Base-by-base conservation (phyloP, 352 stramenopile species). In the Phytophthora macrochlamydospora region DNA sequence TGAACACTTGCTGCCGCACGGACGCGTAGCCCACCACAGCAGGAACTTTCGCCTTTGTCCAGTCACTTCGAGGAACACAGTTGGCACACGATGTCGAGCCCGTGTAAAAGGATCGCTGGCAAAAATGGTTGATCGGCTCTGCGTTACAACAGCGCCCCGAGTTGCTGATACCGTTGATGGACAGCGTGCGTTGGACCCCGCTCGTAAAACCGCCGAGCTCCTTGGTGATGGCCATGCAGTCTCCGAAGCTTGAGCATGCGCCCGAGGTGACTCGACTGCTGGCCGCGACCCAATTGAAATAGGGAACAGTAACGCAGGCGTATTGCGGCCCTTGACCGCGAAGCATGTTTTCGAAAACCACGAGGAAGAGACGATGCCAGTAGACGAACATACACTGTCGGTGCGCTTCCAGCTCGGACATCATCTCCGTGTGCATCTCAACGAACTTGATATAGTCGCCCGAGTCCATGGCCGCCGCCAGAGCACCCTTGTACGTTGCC, bases 281-380 rank as follows among this genome's bases (percentile, higher is more conserved):
- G 31, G 76, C 82, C 3, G 68, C 79, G 37, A 93, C 75, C 69
- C 78, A 92, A 62, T 96, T 89, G 62, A 82, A 93, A 62, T 93
- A 94, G 7, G 87, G 89, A 8, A 96, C 45, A 12, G 87, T 95
- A 46, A 95, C 70, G 58, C 89, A 96, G 3, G 74, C 83, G 43
- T 76, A 95, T 4, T 64, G 46, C 0, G 62, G 1, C 8, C 75
- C 81, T 60, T 91, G 78, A 0, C 59, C 74, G 12, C 87, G 89
- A 3, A 96, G 67, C 85, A 96, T 94, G 65, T 94, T 96, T 59
- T 96, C 88, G 56, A 90, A 96, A 2, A 40, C 81, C 0, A 83
- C 38, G 0, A 96, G 72, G 5, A 94, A 71, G 2, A 79, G 60
- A 12, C 86, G 83, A 50, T 94, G 86, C 88, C 88, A 96, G 73